These are phyloP conservation scores for Hydnum rufescens DNA, from an alignment of 768 basidiomycete genomes.

Conservation along the genomic window DNA sequence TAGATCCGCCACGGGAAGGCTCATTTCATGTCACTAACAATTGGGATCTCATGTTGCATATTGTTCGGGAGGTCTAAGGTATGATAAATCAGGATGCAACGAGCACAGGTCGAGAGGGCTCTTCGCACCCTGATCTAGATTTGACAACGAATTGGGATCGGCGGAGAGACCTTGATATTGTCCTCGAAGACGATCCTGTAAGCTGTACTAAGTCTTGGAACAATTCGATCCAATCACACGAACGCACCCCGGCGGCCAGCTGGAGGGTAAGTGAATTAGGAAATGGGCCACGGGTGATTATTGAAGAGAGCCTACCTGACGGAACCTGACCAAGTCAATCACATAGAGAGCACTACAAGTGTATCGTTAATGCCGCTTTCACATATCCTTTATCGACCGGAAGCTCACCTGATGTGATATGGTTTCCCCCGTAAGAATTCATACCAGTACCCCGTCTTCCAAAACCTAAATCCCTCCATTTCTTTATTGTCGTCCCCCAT, in stretches of 20 bases:
- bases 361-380: neutral
- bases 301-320: constrained; percentile 39
- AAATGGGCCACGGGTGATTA: constrained; percentile 16
- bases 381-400: neutral
- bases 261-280: constrained; percentile 11
- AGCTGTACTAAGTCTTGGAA: neutral
- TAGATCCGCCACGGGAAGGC: neutral
- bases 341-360: constrained; percentile 72
- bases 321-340: constrained; percentile 85
- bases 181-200: constrained; percentile 67
- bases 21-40: constrained; percentile 34
- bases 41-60: constrained; percentile 78
- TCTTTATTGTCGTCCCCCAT: constrained; percentile 93
- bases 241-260: constrained; percentile 40
- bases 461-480: constrained; percentile 97
- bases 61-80: constrained; percentile 81
- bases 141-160: constrained; percentile 85
- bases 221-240: neutral
- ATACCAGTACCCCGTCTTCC: constrained; percentile 95
- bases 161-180: constrained; percentile 88
- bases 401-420: constrained; percentile 84
- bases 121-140: constrained; percentile 68
- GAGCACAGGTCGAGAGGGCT: neutral
- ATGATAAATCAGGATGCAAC: neutral
- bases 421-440: constrained; percentile 66